Percentiles rank a stretch among this genome's conserved stretches.
Evolutionary conservation across 768 basidiomycete species (phyloP).

Genomic region (Boletellus sp.): DNA sequence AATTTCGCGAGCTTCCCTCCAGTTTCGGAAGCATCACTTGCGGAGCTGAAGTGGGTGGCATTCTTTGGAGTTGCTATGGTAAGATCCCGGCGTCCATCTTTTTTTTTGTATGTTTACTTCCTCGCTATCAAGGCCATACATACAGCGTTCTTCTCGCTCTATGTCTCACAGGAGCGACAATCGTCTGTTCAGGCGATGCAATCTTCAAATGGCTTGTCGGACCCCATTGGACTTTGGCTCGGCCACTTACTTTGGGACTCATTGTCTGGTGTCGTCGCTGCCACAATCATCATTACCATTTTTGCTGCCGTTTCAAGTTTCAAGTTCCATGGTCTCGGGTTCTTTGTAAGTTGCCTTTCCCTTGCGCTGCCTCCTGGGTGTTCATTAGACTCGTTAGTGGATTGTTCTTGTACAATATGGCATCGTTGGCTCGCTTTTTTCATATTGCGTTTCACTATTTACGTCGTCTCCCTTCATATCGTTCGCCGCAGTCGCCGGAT

Average conservation of each 20-base stretch:
- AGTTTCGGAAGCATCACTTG: conserved; percentile 50
- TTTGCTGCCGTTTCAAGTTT: conserved; percentile 54
- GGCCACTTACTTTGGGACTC: conserved; percentile 77
- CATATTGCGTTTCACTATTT: conserved; percentile 61
- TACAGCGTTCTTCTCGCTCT: conserved; percentile 79
- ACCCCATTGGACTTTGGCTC: conserved; percentile 71
- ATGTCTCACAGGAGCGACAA: conserved; percentile 69
- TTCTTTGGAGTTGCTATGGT: conserved; percentile 78
- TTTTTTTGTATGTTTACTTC: background rate
- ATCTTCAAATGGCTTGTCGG: conserved; percentile 67
- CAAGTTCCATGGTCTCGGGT: conserved; percentile 63
- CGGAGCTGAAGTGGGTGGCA: conserved; percentile 66
- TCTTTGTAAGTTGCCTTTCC: conserved; percentile 45
- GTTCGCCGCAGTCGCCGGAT: conserved; percentile 69
- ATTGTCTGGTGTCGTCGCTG: conserved; percentile 52
- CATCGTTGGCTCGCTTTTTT: conserved; percentile 61
- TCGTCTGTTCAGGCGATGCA: conserved; percentile 79
- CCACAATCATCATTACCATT: conserved; percentile 61
- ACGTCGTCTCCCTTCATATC: conserved; percentile 66
- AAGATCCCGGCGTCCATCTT: conserved; percentile 4
- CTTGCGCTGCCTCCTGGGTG: background rate
- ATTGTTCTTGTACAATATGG: conserved; percentile 68
- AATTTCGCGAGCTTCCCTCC: conserved; percentile 58
- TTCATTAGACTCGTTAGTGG: conserved; percentile 46
- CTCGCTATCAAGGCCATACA: conserved; percentile 51